These are phyloP conservation scores for Mimosa pudica DNA, from an alignment of 306 rosid genomes.

Conservation along the genomic window DNA sequence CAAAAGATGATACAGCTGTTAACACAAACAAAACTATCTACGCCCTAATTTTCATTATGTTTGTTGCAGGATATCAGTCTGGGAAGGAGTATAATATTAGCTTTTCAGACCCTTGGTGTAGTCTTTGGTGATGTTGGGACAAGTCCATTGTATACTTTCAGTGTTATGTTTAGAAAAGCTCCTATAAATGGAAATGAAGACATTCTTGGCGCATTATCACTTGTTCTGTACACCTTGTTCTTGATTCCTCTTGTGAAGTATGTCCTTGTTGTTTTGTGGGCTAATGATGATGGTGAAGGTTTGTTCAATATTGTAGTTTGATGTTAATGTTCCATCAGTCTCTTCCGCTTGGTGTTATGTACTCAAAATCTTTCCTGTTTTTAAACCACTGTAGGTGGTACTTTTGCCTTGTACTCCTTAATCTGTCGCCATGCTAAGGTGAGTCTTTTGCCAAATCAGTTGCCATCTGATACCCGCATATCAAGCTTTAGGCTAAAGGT, in stretches of 20 bases:
- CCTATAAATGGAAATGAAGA: slow-evolving; percentile 86
- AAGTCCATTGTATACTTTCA: slow-evolving; percentile 91
- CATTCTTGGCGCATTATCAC: slow-evolving; percentile 88
- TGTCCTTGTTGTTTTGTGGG: slow-evolving; percentile 92
- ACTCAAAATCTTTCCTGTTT: slow-evolving; percentile 29
- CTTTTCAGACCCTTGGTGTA: slow-evolving; percentile 94
- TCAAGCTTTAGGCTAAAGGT: slow-evolving; percentile 97
- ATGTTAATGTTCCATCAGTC: neutral
- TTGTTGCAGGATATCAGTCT: slow-evolving; percentile 69
- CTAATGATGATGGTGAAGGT: slow-evolving; percentile 99
- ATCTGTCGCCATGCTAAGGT: slow-evolving; percentile 99
- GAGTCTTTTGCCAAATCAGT: slow-evolving; percentile 97
- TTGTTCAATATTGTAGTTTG: slow-evolving; percentile 23
- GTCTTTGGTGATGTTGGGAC: slow-evolving; percentile 99
- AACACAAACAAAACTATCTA: slow-evolving; percentile 19
- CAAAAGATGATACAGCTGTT: slow-evolving; percentile 13
- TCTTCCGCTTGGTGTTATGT: slow-evolving; percentile 13
- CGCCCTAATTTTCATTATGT: slow-evolving; percentile 18
- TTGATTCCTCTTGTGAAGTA: slow-evolving; percentile 94
- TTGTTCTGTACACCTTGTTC: slow-evolving; percentile 86
- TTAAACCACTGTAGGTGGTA: slow-evolving; percentile 77
- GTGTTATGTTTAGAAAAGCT: slow-evolving; percentile 93
- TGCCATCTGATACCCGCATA: slow-evolving; percentile 91
- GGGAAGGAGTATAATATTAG: slow-evolving; percentile 70
- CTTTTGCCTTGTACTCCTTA: slow-evolving; percentile 97